Evolutionary conservation across 2,329 filamentous ascomycete genomes (phyloP).

Genomic region (Nothophoma quercina): DNA sequence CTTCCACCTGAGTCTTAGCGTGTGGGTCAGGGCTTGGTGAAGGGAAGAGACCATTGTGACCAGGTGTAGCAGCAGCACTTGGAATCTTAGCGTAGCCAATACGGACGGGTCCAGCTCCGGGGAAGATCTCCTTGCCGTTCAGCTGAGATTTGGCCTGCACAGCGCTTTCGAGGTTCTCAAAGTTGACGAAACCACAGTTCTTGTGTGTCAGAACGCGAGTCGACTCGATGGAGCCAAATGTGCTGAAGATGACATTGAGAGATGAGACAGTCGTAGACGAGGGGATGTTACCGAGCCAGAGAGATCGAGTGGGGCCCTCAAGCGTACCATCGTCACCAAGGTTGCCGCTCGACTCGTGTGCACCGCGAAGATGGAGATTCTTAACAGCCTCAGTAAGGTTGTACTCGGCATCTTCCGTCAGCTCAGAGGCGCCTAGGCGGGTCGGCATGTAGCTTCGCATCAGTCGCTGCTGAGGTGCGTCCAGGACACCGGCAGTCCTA

Average conservation of each 20-base stretch:
- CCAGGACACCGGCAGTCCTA: slow-evolving; percentile 88
- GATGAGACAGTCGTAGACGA: slow-evolving; percentile 97
- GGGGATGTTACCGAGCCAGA: slow-evolving; percentile 98
- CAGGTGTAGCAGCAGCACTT: slow-evolving; percentile 85
- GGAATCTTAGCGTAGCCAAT: slow-evolving; percentile 98
- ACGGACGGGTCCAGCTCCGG: slow-evolving; percentile 89
- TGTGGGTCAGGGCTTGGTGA: slow-evolving; percentile 92
- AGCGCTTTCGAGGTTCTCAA: slow-evolving; percentile 88
- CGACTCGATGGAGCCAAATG: slow-evolving; percentile 90
- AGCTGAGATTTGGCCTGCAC: slow-evolving; percentile 85
- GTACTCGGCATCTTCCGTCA: slow-evolving; percentile 79
- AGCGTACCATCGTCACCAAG: slow-evolving; percentile 78
- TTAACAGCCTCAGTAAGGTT: slow-evolving; percentile 84
- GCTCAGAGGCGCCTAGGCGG: slow-evolving; percentile 73
- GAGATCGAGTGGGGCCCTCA: slow-evolving; percentile 87
- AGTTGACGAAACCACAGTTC: slow-evolving; percentile 99
- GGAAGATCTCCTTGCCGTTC: slow-evolving; percentile 98
- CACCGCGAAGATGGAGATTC: slow-evolving; percentile 76
- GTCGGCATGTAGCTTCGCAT: slow-evolving; percentile 77
- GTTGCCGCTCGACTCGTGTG: slow-evolving; percentile 62
- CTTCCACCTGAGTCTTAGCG: slow-evolving; percentile 58
- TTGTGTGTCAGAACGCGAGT: slow-evolving; percentile 96
- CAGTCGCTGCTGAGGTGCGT: slow-evolving; percentile 72
- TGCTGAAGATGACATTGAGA: slow-evolving; percentile 90
- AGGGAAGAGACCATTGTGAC: slow-evolving; percentile 84